Base-by-base conservation (phyloP, 495 filamentous ascomycete genomes). In the Mycothermus thermophilus region DNA sequence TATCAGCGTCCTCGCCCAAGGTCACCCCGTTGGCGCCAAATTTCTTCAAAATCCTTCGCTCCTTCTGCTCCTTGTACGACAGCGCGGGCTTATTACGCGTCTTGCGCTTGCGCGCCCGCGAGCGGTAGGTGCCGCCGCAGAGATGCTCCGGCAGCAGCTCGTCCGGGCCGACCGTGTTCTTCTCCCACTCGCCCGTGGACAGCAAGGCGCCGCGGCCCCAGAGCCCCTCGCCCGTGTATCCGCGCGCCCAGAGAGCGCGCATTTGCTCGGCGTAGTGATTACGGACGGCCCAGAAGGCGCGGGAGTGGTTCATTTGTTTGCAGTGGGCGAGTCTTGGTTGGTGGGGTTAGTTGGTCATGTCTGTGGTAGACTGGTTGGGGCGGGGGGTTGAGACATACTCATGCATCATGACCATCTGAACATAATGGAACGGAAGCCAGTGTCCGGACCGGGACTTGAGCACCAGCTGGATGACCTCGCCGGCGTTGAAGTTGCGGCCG, bases 371-470 rank as follows among this genome's bases (percentile, higher is more conserved):
- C 8, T 1, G 17, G 3, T 10, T 3, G 12, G 15, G 17, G 8
- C 12, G 24, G 28, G 8, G 27, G 18, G n/a, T n/a, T n/a, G n/a
- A 26, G n/a, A 46, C 48, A 16, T 31, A 62, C 64, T 74, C 69
- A 46, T 83, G 80, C 72, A 83, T 80, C 80, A 87, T 86, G 21
- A 86, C 79, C 74, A 86, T 83, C 59, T 83, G 77, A 11, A 88
- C 79, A 38, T 77, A 76, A 30, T 69, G 57, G 47, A 86, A 82
- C 2, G 77, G 74, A 19, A 88, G 58, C 83, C 83, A 88, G 34
- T 65, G 59, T 5, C 74, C 72, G 0, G 63, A 64, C 0, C 62
- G 66, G 4, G 75, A 65, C 44, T 74, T 75, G 23, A 88, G 67
- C 8, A 88, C 82, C 2, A 88, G 63, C 50, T 88, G 80, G 32